Conservation (phyloP, 257 asterid species). For the Salvia rosmarinus region DNA sequence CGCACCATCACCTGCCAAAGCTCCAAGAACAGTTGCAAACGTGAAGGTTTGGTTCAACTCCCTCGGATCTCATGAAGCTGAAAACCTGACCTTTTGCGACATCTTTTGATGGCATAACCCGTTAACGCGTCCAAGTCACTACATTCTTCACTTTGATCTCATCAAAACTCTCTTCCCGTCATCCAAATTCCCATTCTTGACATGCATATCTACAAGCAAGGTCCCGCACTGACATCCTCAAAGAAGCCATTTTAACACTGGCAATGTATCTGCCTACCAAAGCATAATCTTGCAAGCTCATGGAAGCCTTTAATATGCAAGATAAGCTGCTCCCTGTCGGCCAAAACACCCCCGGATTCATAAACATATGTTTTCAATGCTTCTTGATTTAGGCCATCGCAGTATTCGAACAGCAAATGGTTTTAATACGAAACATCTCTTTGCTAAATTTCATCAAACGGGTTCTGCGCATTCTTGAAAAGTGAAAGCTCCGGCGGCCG, state of each 20-base stretch:
- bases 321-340: conserved; percentile 71
- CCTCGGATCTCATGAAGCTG: conserved; percentile 54
- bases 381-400: conserved; percentile 51
- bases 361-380: conserved; percentile 53
- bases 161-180: conserved; percentile 70
- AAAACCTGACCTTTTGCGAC: conserved; percentile 50
- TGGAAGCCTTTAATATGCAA: conserved; percentile 70
- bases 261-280: conserved; percentile 76
- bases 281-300: conserved; percentile 44
- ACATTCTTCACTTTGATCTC: conserved; percentile 76
- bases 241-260: conserved; percentile 72
- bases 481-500: neutral
- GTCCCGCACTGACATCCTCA: conserved; percentile 85
- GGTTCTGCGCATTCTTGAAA: conserved; percentile 38
- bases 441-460: conserved; percentile 56
- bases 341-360: conserved; percentile 54
- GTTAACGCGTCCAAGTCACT: conserved; percentile 87
- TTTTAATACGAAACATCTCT: conserved; percentile 59
- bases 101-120: conserved; percentile 62
- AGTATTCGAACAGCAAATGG: conserved; percentile 60
- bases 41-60: conserved; percentile 77
- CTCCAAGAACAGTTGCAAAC: conserved; percentile 76
- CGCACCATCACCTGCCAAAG: conserved; percentile 64
- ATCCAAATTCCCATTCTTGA: conserved; percentile 56
- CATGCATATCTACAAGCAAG: conserved; percentile 77